Conservation (phyloP, 169 alveolate genomes). For the Babesia ovata region DNA sequence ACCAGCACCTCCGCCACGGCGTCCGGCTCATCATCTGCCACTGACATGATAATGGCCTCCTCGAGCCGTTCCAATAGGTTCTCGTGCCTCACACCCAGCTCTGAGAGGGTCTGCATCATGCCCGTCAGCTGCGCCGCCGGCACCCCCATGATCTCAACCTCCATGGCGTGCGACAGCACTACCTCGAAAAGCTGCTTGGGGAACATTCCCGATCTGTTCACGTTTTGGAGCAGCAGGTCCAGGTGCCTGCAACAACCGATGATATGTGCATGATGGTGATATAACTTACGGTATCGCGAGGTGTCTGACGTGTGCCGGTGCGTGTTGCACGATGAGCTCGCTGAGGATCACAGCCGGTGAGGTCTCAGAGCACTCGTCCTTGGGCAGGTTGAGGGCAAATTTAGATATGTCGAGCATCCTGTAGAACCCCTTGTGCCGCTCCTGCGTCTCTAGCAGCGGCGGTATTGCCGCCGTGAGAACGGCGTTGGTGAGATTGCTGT, state of each 20-base stretch:
- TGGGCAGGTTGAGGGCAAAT: slow-evolving; percentile 12
- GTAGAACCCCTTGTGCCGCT: slow-evolving; percentile 24
- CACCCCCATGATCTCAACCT: slow-evolving; percentile 9
- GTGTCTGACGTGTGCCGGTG: slow-evolving; percentile 16
- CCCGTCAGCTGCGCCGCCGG: slow-evolving; percentile 15
- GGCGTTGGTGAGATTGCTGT: slow-evolving; percentile 18
- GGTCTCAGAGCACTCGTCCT: background rate
- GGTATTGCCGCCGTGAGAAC: slow-evolving; percentile 12
- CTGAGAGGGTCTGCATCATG: slow-evolving; percentile 17
- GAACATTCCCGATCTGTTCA: background rate
- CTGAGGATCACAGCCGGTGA: slow-evolving; percentile 13
- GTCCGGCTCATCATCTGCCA: slow-evolving; percentile 3
- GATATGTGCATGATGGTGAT: background rate
- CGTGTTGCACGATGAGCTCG: slow-evolving; percentile 25
- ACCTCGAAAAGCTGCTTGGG: slow-evolving; percentile 19
- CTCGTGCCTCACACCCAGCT: slow-evolving; percentile 50
- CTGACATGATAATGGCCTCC: background rate
- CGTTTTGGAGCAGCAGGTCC: slow-evolving; percentile 13
- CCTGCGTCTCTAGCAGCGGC: slow-evolving; percentile 1
- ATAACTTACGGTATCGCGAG: slow-evolving; percentile 17
- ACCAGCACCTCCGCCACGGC: slow-evolving; percentile 4
- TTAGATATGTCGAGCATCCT: slow-evolving; percentile 29
- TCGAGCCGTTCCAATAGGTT: slow-evolving; percentile 32
- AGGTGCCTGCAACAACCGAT: slow-evolving; percentile 15
- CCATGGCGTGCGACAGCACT: slow-evolving; percentile 25